Percentiles rank a stretch among this genome's conserved stretches.
phyloP scores from a whole-genome alignment of 169 alveolate species.

The Plasmodium vivax region DNA sequence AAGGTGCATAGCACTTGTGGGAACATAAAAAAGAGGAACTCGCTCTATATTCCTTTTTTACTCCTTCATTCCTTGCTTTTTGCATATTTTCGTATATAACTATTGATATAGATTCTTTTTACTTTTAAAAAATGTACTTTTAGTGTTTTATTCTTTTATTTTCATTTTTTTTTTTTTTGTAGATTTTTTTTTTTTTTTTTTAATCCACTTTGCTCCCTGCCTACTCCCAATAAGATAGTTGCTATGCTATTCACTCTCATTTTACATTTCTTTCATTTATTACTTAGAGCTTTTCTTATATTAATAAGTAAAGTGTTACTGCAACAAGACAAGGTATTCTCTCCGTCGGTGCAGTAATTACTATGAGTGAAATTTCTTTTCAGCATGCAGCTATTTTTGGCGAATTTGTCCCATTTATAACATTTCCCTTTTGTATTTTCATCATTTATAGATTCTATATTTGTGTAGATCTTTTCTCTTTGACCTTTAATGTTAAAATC shows the following conservation, averaged over 20 bases:
- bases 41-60: neutral
- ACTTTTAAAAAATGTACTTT: neutral
- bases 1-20: neutral
- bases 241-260: neutral
- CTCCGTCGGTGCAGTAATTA: neutral
- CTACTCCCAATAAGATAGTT: neutral
- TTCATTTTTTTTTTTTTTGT: neutral
- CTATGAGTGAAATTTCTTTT: neutral
- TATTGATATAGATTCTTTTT: neutral
- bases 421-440: neutral
- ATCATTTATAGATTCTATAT: conserved; percentile 6
- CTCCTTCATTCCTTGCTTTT: neutral
- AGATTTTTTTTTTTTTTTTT: neutral
- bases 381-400: neutral
- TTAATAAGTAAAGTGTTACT: conserved; percentile 17
- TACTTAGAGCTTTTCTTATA: conserved; percentile 45
- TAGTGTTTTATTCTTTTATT: neutral
- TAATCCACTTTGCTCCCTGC: neutral
- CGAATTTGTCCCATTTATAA: neutral
- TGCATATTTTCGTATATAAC: neutral
- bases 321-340: neutral
- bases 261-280: conserved; percentile 3
- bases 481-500: neutral
- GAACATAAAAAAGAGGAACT: neutral
- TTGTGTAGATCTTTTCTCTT: neutral